Conservation (phyloP, 257 asterid species). For the Fraxinus excelsior region DNA sequence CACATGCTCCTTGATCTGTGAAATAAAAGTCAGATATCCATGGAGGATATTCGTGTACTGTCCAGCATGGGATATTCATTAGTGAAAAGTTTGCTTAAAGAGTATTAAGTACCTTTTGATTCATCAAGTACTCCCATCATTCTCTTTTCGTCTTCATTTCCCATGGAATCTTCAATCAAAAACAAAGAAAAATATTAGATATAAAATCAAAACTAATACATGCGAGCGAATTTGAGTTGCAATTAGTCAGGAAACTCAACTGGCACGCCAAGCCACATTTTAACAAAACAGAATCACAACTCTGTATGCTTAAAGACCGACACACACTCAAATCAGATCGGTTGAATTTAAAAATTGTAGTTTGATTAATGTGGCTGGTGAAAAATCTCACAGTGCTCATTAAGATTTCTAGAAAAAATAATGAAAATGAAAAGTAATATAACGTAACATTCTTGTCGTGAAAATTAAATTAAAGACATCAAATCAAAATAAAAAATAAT, state of each 20-base stretch:
- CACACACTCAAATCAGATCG: neutral
- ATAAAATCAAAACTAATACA: conserved; percentile 16
- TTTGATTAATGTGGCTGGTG: neutral
- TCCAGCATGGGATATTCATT: neutral
- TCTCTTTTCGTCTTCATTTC: conserved; percentile 74
- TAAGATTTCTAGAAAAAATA: neutral
- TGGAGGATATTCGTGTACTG: neutral
- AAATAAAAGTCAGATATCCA: neutral
- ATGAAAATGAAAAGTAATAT: neutral
- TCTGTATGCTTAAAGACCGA: neutral
- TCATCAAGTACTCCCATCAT: conserved; percentile 64
- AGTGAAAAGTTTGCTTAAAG: conserved; percentile 3
- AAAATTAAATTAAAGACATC: neutral
- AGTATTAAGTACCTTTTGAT: conserved; percentile 60
- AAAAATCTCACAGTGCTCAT: neutral
- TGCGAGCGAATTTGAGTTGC: neutral
- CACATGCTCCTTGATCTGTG: conserved; percentile 70
- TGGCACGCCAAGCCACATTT: neutral
- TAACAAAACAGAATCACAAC: conserved; percentile 13
- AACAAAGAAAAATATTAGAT: conserved; percentile 14
- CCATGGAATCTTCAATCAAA: conserved; percentile 44
- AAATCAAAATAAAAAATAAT: neutral
- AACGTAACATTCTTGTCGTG: neutral
- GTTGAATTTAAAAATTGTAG: conserved; percentile 10
- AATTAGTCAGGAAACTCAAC: neutral